Conservation (phyloP, 2,329 filamentous ascomycete species). For the Reticulascus tulasneorum region DNA sequence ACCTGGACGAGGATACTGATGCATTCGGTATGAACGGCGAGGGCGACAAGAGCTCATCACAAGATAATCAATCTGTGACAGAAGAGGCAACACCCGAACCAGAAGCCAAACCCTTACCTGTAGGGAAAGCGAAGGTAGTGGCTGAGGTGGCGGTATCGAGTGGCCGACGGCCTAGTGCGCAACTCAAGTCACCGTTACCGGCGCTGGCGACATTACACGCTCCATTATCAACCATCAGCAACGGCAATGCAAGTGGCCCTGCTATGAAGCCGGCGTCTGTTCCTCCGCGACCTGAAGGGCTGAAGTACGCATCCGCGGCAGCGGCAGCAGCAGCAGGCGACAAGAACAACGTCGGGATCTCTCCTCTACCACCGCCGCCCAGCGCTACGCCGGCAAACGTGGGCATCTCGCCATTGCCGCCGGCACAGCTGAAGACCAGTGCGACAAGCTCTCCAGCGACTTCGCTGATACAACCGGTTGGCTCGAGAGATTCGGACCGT, state of each 20-base stretch:
- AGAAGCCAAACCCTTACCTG: constrained; percentile 43
- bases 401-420: constrained; percentile 44
- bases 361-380: constrained; percentile 87
- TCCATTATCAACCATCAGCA: constrained; percentile 59
- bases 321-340: constrained; percentile 89
- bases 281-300: constrained; percentile 78
- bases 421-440: constrained; percentile 50
- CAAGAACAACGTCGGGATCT: constrained; percentile 85
- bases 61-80: constrained; percentile 88
- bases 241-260: constrained; percentile 48
- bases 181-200: constrained; percentile 92
- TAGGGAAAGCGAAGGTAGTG: constrained; percentile 25
- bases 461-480: constrained; percentile 42
- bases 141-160: constrained; percentile 52
- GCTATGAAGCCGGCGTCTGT: constrained; percentile 90
- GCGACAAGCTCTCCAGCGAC: constrained; percentile 52
- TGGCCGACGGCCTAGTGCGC: constrained; percentile 73
- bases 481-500: constrained; percentile 29
- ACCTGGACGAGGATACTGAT: constrained; percentile 88
- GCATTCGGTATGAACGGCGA: constrained; percentile 77
- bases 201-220: constrained; percentile 85
- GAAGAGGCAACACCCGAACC: constrained; percentile 67
- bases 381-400: constrained; percentile 43
- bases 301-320: constrained; percentile 96
- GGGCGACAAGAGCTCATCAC: constrained; percentile 85